Evolutionary conservation across 1,284 basidiomycete species (phyloP).

Genomic region (Apiotrichum sp.): DNA sequence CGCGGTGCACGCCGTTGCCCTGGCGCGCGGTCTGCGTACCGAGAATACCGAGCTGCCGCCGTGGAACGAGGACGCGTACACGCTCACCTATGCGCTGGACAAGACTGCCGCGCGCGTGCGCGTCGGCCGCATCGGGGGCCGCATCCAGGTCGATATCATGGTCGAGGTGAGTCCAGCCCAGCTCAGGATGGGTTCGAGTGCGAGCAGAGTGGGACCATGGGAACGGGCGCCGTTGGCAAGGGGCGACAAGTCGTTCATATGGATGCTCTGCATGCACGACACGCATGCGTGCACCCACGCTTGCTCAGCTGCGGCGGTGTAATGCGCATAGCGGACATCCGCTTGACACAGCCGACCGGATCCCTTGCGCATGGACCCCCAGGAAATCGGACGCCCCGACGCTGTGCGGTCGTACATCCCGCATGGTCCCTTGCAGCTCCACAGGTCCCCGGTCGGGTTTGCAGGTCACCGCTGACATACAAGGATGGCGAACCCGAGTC

Average conservation of each 20-base stretch:
- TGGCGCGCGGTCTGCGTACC: constrained; percentile 45
- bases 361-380: too few species aligned
- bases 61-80: constrained; percentile 35
- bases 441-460: not conserved
- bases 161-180: constrained; percentile 45
- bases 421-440: not conserved
- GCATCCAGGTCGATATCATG: constrained; percentile 47
- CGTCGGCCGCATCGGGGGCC: constrained; percentile 45
- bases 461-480: not conserved
- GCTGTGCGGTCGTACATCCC: too few species aligned
- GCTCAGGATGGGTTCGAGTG: too few species aligned
- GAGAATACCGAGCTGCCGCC: constrained; percentile 4
- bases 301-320: too few species aligned
- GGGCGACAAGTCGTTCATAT: too few species aligned
- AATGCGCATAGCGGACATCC: too few species aligned
- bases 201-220: too few species aligned
- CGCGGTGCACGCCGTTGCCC: constrained; percentile 47
- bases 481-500: constrained; percentile 49
- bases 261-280: too few species aligned
- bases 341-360: too few species aligned
- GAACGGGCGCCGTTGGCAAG: too few species aligned
- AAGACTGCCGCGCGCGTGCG: constrained; percentile 47
- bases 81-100: constrained; percentile 46
- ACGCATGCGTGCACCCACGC: too few species aligned
- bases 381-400: too few species aligned